phyloP scores from a whole-genome alignment of 2,329 filamentous ascomycete species.

The Laburnicola sp. region DNA sequence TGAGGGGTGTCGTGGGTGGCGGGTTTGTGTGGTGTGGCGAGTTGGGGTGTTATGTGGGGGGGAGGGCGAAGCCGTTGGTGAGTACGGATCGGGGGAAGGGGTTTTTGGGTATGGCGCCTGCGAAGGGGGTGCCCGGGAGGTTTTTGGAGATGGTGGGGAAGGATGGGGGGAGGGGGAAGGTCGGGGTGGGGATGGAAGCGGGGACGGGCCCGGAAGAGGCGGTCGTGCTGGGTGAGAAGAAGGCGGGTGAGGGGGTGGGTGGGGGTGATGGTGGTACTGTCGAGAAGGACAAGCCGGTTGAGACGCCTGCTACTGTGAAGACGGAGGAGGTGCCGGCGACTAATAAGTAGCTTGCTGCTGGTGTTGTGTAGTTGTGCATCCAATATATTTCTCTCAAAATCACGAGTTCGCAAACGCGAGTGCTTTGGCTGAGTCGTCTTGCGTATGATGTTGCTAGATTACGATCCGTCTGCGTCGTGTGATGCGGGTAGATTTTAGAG shows the following conservation, averaged over 20 bases:
- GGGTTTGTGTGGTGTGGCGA: conserved; percentile 82
- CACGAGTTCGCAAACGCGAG: no score
- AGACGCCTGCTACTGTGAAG: not conserved
- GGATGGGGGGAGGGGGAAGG: no score
- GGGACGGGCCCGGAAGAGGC: not conserved
- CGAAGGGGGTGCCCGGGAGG: conserved; percentile 76
- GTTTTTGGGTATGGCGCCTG: conserved; percentile 58
- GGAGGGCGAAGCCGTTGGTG: conserved; percentile 41
- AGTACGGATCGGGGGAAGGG: conserved; percentile 31
- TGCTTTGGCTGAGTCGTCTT: no score
- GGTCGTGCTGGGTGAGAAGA: not conserved
- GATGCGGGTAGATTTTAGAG: no score
- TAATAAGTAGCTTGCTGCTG: no score
- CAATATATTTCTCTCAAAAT: no score
- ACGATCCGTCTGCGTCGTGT: no score
- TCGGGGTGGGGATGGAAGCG: no score
- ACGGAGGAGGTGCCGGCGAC: not conserved
- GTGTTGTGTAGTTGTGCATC: no score
- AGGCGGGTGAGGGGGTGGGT: not conserved
- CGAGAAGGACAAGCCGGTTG: no score
- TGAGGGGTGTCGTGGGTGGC: conserved; percentile 72
- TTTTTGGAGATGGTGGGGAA: conserved; percentile 59
- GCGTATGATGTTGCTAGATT: no score
- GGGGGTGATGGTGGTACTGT: not conserved
- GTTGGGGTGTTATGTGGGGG: conserved; percentile 81